These are phyloP conservation scores for Lentinula boryana DNA, from an alignment of 768 basidiomycete species.

Conservation along the genomic window DNA sequence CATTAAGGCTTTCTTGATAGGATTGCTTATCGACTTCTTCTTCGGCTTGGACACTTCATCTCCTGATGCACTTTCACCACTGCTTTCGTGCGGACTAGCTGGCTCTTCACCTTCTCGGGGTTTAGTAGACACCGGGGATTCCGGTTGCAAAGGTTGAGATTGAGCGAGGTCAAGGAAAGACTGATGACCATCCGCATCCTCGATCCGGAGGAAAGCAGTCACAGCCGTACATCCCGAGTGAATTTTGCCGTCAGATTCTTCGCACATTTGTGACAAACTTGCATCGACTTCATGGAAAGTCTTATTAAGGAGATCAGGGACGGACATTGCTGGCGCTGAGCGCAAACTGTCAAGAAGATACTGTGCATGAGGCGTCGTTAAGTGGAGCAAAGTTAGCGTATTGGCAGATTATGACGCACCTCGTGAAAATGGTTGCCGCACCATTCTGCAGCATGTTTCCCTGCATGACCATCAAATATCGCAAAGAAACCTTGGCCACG, in stretches of 20 bases:
- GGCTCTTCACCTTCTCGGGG: conserved; percentile 16
- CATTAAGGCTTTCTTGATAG: conserved; percentile 50
- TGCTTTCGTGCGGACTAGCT: conserved; percentile 37
- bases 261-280: conserved; percentile 76
- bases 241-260: conserved; percentile 85
- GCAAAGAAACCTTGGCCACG: conserved; percentile 98
- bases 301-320: conserved; percentile 88
- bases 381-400: conserved; percentile 6
- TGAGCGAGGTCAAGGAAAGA: conserved; percentile 44
- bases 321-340: conserved; percentile 44
- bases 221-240: conserved; percentile 98
- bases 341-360: conserved; percentile 36
- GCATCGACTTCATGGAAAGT: conserved; percentile 93
- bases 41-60: conserved; percentile 33
- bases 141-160: conserved; percentile 23
- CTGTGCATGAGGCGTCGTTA: conserved; percentile 4
- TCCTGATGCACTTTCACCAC: conserved; percentile 31
- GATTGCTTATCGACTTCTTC: conserved; percentile 38
- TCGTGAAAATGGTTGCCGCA: conserved; percentile 95
- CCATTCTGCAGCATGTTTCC: conserved; percentile 99
- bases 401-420: conserved; percentile 32
- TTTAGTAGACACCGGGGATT: conserved; percentile 28
- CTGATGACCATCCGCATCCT: conserved; percentile 73
- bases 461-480: conserved; percentile 97
- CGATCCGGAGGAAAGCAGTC: conserved; percentile 89